Percentiles rank a stretch among this genome's conserved stretches.
phyloP scores from a whole-genome alignment of 208 protist genomes.

The Strigomonas oncopelti region DNA sequence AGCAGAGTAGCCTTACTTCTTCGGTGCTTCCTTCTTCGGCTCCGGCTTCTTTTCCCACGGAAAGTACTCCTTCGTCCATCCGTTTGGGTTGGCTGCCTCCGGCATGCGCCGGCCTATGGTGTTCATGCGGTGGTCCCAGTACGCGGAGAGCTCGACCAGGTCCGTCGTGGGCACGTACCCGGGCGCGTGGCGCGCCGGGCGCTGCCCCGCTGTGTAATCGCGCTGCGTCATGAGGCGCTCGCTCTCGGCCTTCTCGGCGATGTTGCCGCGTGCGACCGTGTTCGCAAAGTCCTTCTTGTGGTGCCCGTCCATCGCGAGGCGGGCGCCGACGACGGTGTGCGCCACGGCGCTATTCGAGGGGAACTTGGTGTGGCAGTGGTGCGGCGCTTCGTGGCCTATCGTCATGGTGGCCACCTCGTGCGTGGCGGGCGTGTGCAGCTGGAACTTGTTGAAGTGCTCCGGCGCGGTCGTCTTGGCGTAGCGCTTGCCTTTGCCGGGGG shows the following conservation, averaged over 20 bases:
- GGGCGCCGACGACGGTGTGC: conserved; percentile 30
- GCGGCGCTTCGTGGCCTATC: conserved; percentile 1
- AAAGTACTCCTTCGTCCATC: conserved; percentile 62
- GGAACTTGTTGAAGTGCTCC: conserved; percentile 43
- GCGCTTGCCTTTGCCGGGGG: conserved; percentile 52
- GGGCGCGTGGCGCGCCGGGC: conserved; percentile 10
- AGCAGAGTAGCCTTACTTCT: conserved; percentile 28
- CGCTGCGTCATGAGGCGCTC: conserved; percentile 58
- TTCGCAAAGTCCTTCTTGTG: conserved; percentile 30
- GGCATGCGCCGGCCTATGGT: conserved; percentile 36
- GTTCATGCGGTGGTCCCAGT: conserved; percentile 38
- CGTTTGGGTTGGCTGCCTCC: conserved; percentile 59
- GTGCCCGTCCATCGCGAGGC: conserved; percentile 26
- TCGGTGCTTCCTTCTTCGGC: conserved; percentile 18
- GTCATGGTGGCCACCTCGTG: conserved; percentile 28
- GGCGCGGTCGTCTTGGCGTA: conserved; percentile 43
- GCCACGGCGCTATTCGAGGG: conserved; percentile 25
- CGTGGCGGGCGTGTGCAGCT: conserved; percentile 30
- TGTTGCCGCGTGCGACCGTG: conserved; percentile 60
- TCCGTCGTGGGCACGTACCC: conserved; percentile 21
- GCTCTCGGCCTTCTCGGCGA: conserved; percentile 44
- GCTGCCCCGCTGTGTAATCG: conserved; percentile 50
- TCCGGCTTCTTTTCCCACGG: conserved; percentile 31
- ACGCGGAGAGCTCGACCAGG: conserved; percentile 30
- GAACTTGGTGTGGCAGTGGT: conserved; percentile 23